Base-by-base conservation (phyloP, 2,329 filamentous ascomycete species). In the Claviceps citrina region DNA sequence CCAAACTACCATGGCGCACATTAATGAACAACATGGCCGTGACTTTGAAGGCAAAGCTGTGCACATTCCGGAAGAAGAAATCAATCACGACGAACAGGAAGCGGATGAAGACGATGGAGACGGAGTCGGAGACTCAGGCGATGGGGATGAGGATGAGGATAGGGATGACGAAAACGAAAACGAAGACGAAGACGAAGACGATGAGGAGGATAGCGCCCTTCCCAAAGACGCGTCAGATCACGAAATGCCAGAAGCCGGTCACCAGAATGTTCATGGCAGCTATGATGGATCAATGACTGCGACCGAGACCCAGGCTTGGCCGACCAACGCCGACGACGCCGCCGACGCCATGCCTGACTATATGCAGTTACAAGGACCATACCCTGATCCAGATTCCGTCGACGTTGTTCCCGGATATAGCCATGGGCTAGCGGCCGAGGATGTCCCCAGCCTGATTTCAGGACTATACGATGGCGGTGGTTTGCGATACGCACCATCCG, bases 1-100 rank as follows among this genome's bases (percentile, higher is more conserved):
- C 31, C 89, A 91, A 56, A 78, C 76, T n/a, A 77, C 77, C 5
- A 91, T 93, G 56, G 86, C 94, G 54, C 67, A 74, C 41, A 93
- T 96, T 41, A 94, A 94, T 55, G 74, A 81, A 44, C 95, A 93
- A 58, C 95, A 93, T 56, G 78, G 71, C 39, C 78, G 70, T 47
- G 82, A 95, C 55, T 94, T 94, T 52, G 76, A 77, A 2, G 73
- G 59, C 68, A 79, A 54, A 60, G 63, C 65, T 33, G 55, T 60
- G 12, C 62, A 70, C n/a, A 30, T 45, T 26, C 26, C 31, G 3
- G 40, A 31, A 32, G 30, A 35, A 38, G 20, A 22, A 9, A 26
- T 24, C 5, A 28, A 38, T 12, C 9, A 28, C 19, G 24, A 20
- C 7, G 31, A 39, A 15, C 16, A 27, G 25, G 31, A 20, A 1